These are phyloP conservation scores for Truncatella angustata DNA, from an alignment of 2,329 filamentous ascomycete genomes.

Conservation along the genomic window DNA sequence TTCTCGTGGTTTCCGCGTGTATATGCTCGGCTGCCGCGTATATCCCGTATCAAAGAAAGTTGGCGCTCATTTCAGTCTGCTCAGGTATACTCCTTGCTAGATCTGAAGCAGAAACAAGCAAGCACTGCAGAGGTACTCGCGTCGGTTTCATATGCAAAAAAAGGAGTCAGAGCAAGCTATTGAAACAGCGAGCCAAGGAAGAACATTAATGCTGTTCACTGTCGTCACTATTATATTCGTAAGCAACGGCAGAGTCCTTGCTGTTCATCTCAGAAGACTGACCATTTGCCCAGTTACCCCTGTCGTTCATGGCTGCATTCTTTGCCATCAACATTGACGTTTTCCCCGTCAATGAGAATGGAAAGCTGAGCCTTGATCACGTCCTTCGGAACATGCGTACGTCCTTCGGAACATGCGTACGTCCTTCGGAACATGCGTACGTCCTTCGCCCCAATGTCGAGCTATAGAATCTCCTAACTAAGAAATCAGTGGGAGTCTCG, in stretches of 20 bases:
- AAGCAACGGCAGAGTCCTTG: background rate
- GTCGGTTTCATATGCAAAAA: background rate
- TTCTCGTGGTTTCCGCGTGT: background rate
- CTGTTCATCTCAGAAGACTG: background rate
- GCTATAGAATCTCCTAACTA: background rate
- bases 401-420: no score
- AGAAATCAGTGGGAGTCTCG: background rate
- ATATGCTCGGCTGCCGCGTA: no score
- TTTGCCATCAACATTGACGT: background rate
- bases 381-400: background rate
- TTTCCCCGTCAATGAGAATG: background rate
- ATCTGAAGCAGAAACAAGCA: background rate
- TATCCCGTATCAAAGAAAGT: background rate
- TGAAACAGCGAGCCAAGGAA: background rate
- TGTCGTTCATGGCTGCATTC: background rate
- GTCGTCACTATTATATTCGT: slow-evolving; percentile 7
- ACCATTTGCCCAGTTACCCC: background rate
- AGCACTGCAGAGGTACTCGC: background rate
- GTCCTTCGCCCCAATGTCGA: background rate
- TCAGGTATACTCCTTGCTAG: background rate
- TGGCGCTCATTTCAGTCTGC: background rate
- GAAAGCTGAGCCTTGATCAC: background rate
- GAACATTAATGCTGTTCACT: slow-evolving; percentile 1
- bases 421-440: no score
- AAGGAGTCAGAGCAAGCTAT: background rate